phyloP scores from a whole-genome alignment of 441 rosid species.

The Gossypium laxum region DNA sequence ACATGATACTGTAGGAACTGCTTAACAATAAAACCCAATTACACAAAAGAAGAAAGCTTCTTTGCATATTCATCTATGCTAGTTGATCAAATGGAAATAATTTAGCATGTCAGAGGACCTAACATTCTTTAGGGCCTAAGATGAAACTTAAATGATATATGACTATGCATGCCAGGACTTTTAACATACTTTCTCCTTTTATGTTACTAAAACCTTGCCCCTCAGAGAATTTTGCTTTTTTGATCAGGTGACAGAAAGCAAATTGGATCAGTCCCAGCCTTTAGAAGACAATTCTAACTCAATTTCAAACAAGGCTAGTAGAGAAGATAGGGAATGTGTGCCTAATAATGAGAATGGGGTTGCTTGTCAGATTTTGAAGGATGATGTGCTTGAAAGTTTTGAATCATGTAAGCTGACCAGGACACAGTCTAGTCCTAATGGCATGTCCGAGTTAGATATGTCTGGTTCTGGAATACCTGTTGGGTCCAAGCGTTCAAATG shows the following conservation, averaged over 20 bases:
- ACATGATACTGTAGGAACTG: background rate
- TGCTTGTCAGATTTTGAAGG: slow-evolving; percentile 23
- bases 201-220: slow-evolving; percentile 22
- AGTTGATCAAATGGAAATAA: slow-evolving; percentile 4
- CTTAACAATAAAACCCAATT: slow-evolving; percentile 7
- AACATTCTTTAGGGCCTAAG: background rate
- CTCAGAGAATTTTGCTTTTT: slow-evolving; percentile 16
- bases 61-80: background rate
- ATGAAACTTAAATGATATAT: background rate
- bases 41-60: slow-evolving; percentile 2
- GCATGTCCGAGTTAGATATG: slow-evolving; percentile 31
- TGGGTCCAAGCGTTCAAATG: slow-evolving; percentile 37
- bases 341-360: slow-evolving; percentile 18
- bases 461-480: slow-evolving; percentile 25
- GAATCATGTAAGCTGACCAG: slow-evolving; percentile 22
- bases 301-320: slow-evolving; percentile 20
- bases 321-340: slow-evolving; percentile 26
- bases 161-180: background rate
- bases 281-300: slow-evolving; percentile 19
- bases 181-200: slow-evolving; percentile 14
- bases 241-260: slow-evolving; percentile 31
- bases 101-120: background rate
- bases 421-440: slow-evolving; percentile 26
- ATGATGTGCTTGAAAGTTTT: slow-evolving; percentile 27
- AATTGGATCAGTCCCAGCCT: slow-evolving; percentile 24